phyloP scores from a whole-genome alignment of 768 basidiomycete species.

The Panaeolus papilionaceus region DNA sequence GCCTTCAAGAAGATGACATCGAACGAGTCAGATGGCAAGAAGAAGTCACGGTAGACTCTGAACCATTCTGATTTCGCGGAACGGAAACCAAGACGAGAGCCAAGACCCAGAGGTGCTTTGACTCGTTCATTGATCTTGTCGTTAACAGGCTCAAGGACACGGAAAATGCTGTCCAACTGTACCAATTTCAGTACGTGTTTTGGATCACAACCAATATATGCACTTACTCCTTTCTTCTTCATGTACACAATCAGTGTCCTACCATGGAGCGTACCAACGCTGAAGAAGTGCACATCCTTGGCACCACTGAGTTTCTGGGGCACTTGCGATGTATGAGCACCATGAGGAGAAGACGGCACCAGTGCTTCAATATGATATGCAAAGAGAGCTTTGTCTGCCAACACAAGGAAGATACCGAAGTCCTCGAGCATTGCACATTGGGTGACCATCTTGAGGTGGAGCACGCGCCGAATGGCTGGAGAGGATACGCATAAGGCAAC shows the following conservation, averaged over 20 bases:
- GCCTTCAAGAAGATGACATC: conserved; percentile 93
- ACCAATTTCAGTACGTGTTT: neutral
- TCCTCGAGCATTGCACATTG: conserved; percentile 97
- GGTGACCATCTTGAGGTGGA: conserved; percentile 93
- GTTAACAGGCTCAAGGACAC: conserved; percentile 95
- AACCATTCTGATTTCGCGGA: conserved; percentile 93
- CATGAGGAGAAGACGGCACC: conserved; percentile 84
- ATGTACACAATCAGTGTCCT: conserved; percentile 94
- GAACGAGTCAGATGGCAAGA: conserved; percentile 89
- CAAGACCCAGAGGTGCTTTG: conserved; percentile 72
- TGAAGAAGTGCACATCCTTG: conserved; percentile 96
- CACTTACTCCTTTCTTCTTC: conserved; percentile 85
- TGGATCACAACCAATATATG: neutral
- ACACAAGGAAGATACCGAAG: conserved; percentile 94
- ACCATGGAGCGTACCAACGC: conserved; percentile 85
- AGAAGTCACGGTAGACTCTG: conserved; percentile 92
- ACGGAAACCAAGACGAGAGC: conserved; percentile 78
- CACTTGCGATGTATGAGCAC: conserved; percentile 70
- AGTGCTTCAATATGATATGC: conserved; percentile 97
- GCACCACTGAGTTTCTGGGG: conserved; percentile 92
- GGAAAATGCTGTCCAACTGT: conserved; percentile 89
- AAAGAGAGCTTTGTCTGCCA: conserved; percentile 92
- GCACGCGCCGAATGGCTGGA: conserved; percentile 87
- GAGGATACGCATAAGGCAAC: conserved; percentile 1
- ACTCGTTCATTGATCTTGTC: conserved; percentile 85